phyloP scores from a whole-genome alignment of 2,329 filamentous ascomycete species.

The Trichoderma semiorbis region DNA sequence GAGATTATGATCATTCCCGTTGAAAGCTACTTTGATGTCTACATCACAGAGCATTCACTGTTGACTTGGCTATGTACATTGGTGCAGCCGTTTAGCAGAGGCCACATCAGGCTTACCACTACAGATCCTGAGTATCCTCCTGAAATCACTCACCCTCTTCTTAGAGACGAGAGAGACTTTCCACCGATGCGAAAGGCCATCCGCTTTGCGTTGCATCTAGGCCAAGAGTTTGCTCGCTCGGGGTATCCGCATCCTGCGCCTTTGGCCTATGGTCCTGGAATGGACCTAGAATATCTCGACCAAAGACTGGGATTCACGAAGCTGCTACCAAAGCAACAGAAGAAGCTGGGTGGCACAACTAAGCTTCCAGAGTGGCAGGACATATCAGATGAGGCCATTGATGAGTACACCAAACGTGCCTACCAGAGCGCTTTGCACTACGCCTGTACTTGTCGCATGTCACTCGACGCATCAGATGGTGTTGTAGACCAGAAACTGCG shows the following conservation, averaged over 20 bases:
- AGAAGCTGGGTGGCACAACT: neutral
- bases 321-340: neutral
- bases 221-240: neutral
- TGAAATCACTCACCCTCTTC: neutral
- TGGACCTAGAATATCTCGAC: neutral
- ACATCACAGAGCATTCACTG: neutral
- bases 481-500: neutral
- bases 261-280: neutral
- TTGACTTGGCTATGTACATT: neutral
- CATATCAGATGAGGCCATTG: neutral
- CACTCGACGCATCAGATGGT: neutral
- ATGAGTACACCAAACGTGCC: neutral
- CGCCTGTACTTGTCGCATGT: neutral
- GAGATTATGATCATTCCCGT: neutral
- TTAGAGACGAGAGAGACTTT: neutral
- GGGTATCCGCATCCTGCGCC: neutral
- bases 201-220: neutral
- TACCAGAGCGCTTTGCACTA: neutral
- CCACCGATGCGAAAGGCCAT: neutral
- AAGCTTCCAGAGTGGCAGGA: neutral
- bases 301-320: neutral
- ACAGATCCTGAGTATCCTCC: neutral
- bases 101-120: neutral
- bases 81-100: neutral
- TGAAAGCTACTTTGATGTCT: neutral